phyloP scores from a whole-genome alignment of 805 yeast genomes.

The Kazachstania kunashirensis region DNA sequence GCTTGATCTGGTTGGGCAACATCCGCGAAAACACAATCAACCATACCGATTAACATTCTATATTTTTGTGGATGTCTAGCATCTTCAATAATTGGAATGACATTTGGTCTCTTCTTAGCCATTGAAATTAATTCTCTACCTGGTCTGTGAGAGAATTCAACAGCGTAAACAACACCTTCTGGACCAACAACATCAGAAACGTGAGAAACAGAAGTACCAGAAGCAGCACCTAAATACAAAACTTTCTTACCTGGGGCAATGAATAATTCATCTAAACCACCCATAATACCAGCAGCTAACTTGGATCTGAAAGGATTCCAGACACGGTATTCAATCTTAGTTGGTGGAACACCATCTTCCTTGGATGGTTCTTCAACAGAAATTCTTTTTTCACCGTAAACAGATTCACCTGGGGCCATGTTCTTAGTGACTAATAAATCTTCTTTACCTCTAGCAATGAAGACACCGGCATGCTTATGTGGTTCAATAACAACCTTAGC shows the following conservation, averaged over 20 bases:
- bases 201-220: constrained; percentile 98
- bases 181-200: constrained; percentile 98
- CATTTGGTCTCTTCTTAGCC: constrained; percentile 99
- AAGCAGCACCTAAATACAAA: constrained; percentile 95
- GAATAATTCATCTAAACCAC: constrained; percentile 97
- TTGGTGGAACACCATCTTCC: constrained; percentile 80
- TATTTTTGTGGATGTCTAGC: constrained; percentile 99
- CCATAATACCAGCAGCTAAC: constrained; percentile 99
- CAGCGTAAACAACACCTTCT: constrained; percentile 97
- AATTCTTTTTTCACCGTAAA: constrained; percentile 96
- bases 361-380: constrained; percentile 85
- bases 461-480: constrained; percentile 97
- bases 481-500: constrained; percentile 97
- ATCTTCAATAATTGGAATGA: constrained; percentile 97
- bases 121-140: constrained; percentile 98
- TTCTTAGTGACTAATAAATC: constrained; percentile 95
- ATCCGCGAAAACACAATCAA: constrained; percentile 96
- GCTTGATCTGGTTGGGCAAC: constrained; percentile 99
- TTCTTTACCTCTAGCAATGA: constrained; percentile 99
- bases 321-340: constrained; percentile 97
- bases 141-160: constrained; percentile 98
- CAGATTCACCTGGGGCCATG: constrained; percentile 96
- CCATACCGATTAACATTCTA: constrained; percentile 99
- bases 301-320: constrained; percentile 99
- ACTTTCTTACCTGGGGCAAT: constrained; percentile 98